These are phyloP conservation scores for Inga laurina DNA, from an alignment of 306 rosid genomes.

Conservation along the genomic window DNA sequence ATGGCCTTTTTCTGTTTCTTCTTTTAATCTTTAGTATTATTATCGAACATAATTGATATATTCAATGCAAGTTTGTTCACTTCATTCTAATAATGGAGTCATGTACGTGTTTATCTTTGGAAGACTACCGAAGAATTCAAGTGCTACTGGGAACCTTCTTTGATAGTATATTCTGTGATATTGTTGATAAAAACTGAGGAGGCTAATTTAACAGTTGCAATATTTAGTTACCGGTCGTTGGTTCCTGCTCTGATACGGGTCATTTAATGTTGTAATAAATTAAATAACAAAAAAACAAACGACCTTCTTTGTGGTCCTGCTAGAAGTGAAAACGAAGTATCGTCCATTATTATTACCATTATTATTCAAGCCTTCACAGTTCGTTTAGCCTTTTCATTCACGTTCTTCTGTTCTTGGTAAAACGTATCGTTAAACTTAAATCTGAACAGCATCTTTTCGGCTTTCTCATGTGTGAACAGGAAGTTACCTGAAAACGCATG, in stretches of 20 bases:
- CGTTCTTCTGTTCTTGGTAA: not conserved
- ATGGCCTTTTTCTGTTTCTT: not conserved
- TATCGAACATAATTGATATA: not conserved
- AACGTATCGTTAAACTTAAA: conserved; percentile 6
- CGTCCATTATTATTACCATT: not conserved
- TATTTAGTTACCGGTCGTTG: conserved; percentile 2
- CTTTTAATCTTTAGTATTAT: not conserved
- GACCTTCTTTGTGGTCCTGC: not conserved
- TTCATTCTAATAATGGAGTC: not conserved
- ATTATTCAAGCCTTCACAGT: conserved; percentile 2
- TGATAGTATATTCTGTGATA: not conserved
- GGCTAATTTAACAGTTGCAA: not conserved
- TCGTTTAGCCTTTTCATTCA: not conserved
- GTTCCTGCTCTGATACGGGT: not conserved
- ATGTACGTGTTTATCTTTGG: not conserved
- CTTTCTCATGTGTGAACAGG: conserved; percentile 54
- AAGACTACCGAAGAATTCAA: too few relatives aligned
- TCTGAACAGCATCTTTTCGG: conserved; percentile 11
- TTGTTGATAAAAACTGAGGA: not conserved
- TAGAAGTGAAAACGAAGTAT: conserved; percentile 33
- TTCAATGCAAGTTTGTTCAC: not conserved
- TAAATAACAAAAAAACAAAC: not conserved
- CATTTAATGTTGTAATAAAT: not conserved
- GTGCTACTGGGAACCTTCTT: not conserved
- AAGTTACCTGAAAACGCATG: conserved; percentile 79